Evolutionary conservation across 805 yeast genomes (phyloP), one percentile per base, ranked within the genome.

Genomic region (Candida taoyuanica): DNA sequence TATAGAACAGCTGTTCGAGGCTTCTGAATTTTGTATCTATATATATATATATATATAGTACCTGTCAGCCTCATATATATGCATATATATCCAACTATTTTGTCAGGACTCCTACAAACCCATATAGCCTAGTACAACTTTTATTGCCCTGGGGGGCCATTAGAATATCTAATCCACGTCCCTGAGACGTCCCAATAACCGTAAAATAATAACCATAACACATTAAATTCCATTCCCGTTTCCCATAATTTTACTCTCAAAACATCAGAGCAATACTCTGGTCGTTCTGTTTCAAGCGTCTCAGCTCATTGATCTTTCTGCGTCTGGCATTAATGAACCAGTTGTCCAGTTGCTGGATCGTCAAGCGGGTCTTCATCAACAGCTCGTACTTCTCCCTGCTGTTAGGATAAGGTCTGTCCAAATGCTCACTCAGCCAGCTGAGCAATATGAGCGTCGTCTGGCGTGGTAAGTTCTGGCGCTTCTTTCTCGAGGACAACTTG

Each of bases 281-380:
- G 25, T 53, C 53, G n/a, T 39, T 53, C 37, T 53, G 53, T 32
- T 54, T 54, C 7, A 54, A 24, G n/a, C 46, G 51, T 37, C 47
- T 52, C 23, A 55, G 24, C 24, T 50, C 47, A 16, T 36, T 45
- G 16, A 85, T 73, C 54, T 82, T 80, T 44, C 95, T 66, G 50
- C 95, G 70, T 50, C 95, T 74, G 3, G 93, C 95, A 56, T 85
- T 85, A 56, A 85, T 85, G 53, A 85, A 85, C 95, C 95, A 85
- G 55, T 85, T 85, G 46, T 83, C 75, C 40, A 85, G 67, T 59
- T 85, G 95, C 46, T 83, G 86, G 56, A 81, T 77, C 39, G 85
- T 82, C 56, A 85, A 69, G 3, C 91, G 88, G 0, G 95, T 85
- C 55, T 74, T 69, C 51, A 68, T 62, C 70, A 83, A 73, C 46